Evolutionary conservation across 345 rosid genomes (phyloP).

Genomic region (Leavenworthia alabamica): DNA sequence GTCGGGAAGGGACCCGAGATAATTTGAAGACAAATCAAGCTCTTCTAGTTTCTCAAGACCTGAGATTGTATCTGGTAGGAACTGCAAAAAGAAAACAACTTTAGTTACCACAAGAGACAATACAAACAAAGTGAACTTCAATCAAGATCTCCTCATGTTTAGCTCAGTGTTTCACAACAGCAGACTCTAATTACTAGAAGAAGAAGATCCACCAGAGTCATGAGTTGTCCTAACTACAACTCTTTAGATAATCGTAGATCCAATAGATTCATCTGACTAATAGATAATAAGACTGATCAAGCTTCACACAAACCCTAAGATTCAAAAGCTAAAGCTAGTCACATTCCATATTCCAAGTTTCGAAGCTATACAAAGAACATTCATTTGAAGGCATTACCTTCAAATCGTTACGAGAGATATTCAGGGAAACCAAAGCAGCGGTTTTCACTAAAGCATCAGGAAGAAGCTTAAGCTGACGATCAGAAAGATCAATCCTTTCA

Average conservation of each 20-base stretch:
- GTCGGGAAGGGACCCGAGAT: constrained; percentile 55
- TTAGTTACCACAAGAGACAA: neutral
- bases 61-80: constrained; percentile 75
- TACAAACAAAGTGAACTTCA: neutral
- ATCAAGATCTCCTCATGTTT: neutral
- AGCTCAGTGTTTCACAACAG: neutral
- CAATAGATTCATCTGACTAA: neutral
- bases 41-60: constrained; percentile 66
- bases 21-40: constrained; percentile 66
- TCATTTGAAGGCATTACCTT: constrained; percentile 36
- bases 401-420: constrained; percentile 65
- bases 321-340: neutral
- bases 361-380: no score
- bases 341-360: neutral
- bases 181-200: neutral
- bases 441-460: constrained; percentile 74
- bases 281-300: no score
- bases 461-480: constrained; percentile 47
- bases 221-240: neutral
- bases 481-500: constrained; percentile 61
- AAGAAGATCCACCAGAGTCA: neutral
- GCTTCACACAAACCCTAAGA: neutral
- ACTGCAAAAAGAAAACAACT: constrained; percentile 36
- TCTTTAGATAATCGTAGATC: neutral
- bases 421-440: constrained; percentile 48